Conservation (phyloP, 768 basidiomycete genomes). For the Tubosaeta sp. region DNA sequence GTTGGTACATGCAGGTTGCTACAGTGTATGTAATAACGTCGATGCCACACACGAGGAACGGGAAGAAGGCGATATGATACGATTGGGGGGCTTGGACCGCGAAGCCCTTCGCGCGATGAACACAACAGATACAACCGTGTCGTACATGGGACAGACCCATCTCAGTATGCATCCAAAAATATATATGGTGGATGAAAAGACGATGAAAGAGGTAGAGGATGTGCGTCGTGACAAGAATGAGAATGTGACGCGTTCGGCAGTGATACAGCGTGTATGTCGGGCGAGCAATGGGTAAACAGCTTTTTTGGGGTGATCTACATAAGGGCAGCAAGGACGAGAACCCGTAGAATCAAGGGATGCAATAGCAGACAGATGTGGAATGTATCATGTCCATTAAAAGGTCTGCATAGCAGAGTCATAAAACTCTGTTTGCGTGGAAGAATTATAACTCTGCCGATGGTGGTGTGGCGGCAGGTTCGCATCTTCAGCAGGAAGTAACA, state of each 20-base stretch:
- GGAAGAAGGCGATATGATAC: too few relatives aligned
- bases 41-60: too few relatives aligned
- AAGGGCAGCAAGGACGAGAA: constrained; percentile 2
- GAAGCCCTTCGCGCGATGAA: constrained; percentile 47
- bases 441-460: constrained; percentile 16
- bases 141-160: constrained; percentile 11
- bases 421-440: constrained; percentile 25
- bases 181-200: constrained; percentile 23
- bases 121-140: constrained; percentile 25
- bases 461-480: constrained; percentile 17
- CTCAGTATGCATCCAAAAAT: constrained; percentile 25
- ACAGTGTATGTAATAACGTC: too few relatives aligned
- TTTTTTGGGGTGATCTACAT: constrained; percentile 21
- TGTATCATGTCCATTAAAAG: constrained; percentile 16
- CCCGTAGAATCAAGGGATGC: constrained; percentile 4
- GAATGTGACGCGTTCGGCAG: constrained; percentile 8
- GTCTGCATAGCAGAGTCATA: constrained; percentile 37
- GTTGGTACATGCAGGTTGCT: too few relatives aligned
- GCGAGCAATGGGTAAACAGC: neutral
- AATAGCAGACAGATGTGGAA: neutral
- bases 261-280: constrained; percentile 17
- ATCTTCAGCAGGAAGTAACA: constrained; percentile 44
- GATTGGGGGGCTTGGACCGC: constrained; percentile 41
- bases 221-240: neutral
- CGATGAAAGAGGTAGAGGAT: neutral